phyloP scores from a whole-genome alignment of 2,329 filamentous ascomycete species.

The Aspergillus fructus region DNA sequence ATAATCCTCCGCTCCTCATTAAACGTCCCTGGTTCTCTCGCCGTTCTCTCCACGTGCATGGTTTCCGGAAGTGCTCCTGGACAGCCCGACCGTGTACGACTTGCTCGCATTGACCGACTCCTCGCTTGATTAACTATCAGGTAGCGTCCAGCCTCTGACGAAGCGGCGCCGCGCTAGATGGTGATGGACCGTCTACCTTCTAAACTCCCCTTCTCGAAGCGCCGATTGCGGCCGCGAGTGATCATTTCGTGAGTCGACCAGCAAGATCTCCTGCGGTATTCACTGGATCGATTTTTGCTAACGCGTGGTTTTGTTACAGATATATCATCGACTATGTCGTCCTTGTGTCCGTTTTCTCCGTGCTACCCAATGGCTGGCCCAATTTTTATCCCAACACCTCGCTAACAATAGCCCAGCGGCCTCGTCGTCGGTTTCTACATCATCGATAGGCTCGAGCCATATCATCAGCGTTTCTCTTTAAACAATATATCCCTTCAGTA shows the following conservation, averaged over 20 bases:
- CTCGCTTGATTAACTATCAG: too few species aligned
- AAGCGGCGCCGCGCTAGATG: not conserved
- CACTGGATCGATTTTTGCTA: not conserved
- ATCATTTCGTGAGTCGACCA: conserved; percentile 50
- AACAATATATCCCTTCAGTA: conserved; percentile 59
- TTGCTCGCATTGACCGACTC: too few species aligned
- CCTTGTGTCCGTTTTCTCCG: conserved; percentile 48
- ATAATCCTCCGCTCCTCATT: not conserved
- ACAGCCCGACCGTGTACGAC: not conserved
- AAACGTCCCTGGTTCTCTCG: not conserved
- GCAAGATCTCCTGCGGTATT: not conserved
- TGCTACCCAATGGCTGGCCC: not conserved
- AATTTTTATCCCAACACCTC: not conserved
- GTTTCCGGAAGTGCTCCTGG: not conserved
- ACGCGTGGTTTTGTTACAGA: conserved; percentile 29
- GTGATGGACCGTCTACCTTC: conserved; percentile 32
- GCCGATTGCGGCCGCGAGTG: conserved; percentile 50
- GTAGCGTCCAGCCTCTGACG: too few species aligned
- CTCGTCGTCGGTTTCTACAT: conserved; percentile 53
- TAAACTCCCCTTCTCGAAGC: conserved; percentile 56
- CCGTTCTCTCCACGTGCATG: not conserved
- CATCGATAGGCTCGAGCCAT: conserved; percentile 55
- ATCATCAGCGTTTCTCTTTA: conserved; percentile 59
- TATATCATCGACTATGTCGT: conserved; percentile 61
- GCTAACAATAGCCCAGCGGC: conserved; percentile 38